A percentile compares a stretch with the other conserved stretches of the same genome.
phyloP scores from a whole-genome alignment of 2,329 filamentous ascomycete species.

The Fusarium pseudograminearum region DNA sequence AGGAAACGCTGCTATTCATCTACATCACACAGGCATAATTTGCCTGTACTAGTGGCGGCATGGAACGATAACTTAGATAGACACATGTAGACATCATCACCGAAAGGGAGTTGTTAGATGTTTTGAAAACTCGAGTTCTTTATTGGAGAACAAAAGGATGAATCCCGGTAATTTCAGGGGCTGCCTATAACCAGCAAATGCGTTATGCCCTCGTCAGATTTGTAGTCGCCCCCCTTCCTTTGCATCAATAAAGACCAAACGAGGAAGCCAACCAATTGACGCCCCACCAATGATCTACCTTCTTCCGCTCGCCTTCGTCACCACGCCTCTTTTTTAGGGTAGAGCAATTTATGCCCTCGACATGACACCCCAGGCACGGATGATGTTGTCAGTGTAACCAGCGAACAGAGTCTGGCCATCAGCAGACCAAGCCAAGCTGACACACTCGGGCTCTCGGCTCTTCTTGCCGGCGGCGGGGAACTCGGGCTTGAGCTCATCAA shows the following conservation, averaged over 20 bases:
- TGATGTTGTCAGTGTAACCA: slow-evolving; percentile 99
- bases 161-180: slow-evolving; percentile 56
- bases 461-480: slow-evolving; percentile 98
- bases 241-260: slow-evolving; percentile 59
- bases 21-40: background rate
- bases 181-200: slow-evolving; percentile 55
- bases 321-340: slow-evolving; percentile 45
- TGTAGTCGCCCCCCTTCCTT: slow-evolving; percentile 52
- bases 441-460: slow-evolving; percentile 98
- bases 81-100: background rate
- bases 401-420: slow-evolving; percentile 99
- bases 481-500: slow-evolving; percentile 99
- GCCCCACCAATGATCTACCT: slow-evolving; percentile 61
- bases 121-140: slow-evolving; percentile 52
- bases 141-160: slow-evolving; percentile 57
- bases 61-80: background rate
- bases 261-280: slow-evolving; percentile 61
- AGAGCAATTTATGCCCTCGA: slow-evolving; percentile 77
- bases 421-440: slow-evolving; percentile 96
- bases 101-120: slow-evolving; percentile 1
- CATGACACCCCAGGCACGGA: slow-evolving; percentile 98
- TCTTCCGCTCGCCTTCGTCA: slow-evolving; percentile 49
- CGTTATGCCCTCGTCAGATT: slow-evolving; percentile 54
- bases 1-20: background rate
- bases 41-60: no score